Conservation (phyloP, 805 yeast species). For the Starmerella apis region DNA sequence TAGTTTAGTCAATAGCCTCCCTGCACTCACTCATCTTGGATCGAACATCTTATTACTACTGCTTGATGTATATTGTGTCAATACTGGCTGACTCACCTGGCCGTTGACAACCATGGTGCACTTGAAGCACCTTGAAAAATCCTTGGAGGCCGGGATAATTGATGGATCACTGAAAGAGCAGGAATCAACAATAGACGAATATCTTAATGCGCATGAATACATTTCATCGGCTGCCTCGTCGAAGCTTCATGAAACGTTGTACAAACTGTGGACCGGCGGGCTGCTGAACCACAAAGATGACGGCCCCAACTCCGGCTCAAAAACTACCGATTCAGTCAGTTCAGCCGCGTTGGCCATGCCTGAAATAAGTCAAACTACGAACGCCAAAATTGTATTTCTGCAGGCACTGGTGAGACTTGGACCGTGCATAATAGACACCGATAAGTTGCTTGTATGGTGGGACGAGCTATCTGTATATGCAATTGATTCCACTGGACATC, state of each 20-base stretch:
- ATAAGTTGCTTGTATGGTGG: constrained; percentile 40
- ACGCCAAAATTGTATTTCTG: constrained; percentile 27
- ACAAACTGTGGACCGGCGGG: constrained; percentile 22
- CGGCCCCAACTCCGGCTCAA: background rate
- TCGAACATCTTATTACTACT: too few relatives aligned
- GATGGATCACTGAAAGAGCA: constrained; percentile 11
- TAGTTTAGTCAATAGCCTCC: too few relatives aligned
- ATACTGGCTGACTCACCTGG: background rate
- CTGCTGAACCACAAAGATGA: constrained; percentile 11
- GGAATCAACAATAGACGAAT: constrained; percentile 19
- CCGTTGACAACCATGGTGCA: constrained; percentile 11
- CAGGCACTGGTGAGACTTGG: constrained; percentile 28
- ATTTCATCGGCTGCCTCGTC: constrained; percentile 26
- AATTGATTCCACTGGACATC: constrained; percentile 49
- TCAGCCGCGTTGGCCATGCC: background rate
- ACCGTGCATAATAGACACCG: constrained; percentile 28
- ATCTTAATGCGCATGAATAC: constrained; percentile 16
- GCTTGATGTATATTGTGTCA: too few relatives aligned
- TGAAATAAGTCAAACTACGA: background rate
- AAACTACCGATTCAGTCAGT: background rate
- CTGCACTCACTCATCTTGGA: too few relatives aligned
- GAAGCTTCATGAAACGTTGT: constrained; percentile 32
- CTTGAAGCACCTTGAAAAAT: constrained; percentile 21
- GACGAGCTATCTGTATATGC: constrained; percentile 41
- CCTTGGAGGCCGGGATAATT: constrained; percentile 22